Conservation (phyloP, 1,284 basidiomycete genomes). For the Pseudomicrostroma phylloplanum region DNA sequence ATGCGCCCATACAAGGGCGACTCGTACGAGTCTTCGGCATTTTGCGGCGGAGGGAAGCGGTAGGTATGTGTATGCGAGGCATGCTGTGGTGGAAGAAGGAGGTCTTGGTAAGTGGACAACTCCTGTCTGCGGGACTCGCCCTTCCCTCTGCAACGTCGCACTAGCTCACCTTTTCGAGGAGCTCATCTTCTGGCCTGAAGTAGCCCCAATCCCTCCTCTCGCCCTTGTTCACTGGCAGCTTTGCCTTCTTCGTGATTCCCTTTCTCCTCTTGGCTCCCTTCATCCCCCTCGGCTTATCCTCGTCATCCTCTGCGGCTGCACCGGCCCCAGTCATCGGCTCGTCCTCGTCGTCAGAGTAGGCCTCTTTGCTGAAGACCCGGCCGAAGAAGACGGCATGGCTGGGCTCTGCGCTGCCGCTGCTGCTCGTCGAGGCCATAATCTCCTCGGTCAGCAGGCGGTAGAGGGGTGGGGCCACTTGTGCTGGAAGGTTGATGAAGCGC, state of each 20-base stretch:
- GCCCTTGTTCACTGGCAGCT: neutral
- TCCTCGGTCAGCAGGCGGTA: constrained; percentile 45
- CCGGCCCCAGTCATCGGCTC: constrained; percentile 10
- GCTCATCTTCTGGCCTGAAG: constrained; percentile 47
- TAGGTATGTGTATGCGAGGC: constrained; percentile 38
- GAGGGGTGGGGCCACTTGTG: constrained; percentile 40
- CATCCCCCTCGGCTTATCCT: constrained; percentile 32
- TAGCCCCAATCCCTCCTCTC: constrained; percentile 30
- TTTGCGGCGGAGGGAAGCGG: constrained; percentile 42
- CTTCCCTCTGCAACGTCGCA: no score
- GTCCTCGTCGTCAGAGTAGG: constrained; percentile 42
- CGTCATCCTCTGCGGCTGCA: constrained; percentile 14
- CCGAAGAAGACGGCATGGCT: constrained; percentile 43
- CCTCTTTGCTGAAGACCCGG: constrained; percentile 42
- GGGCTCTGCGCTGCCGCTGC: constrained; percentile 9
- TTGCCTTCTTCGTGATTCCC: constrained; percentile 9
- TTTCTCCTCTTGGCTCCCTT: constrained; percentile 35
- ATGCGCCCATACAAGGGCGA: constrained; percentile 42
- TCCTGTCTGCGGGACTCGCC: no score
- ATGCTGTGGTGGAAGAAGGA: constrained; percentile 10
- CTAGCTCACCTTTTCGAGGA: constrained; percentile 20
- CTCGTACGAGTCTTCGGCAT: constrained; percentile 42
- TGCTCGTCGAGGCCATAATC: constrained; percentile 6
- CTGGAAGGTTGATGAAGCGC: constrained; percentile 48
- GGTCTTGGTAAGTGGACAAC: neutral